Conservation (phyloP, 1,284 basidiomycete species). For the Ustilago lituana region DNA sequence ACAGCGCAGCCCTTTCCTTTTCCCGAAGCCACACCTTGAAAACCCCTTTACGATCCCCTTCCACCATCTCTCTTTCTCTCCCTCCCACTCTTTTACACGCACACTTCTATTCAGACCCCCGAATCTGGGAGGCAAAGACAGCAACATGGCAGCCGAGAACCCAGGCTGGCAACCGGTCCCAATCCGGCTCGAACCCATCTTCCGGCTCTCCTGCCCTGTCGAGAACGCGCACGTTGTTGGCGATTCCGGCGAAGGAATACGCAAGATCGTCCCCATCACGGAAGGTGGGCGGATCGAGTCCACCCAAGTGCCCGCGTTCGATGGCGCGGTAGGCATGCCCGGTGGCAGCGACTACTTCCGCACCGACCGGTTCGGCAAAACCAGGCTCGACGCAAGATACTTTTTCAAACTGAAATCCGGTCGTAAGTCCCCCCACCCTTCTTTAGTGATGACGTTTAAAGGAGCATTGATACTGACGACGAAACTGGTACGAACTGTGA, state of each 20-base stretch:
- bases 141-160: neutral
- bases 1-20: no score
- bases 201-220: conserved; percentile 21
- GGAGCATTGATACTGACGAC: no score
- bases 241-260: conserved; percentile 29
- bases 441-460: no score
- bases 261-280: conserved; percentile 38
- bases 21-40: no score
- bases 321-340: conserved; percentile 17
- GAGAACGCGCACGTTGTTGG: conserved; percentile 14
- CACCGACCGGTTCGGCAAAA: conserved; percentile 26
- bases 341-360: conserved; percentile 43
- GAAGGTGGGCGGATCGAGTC: conserved; percentile 19
- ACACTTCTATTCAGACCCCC: no score
- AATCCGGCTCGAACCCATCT: conserved; percentile 16
- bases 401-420: conserved; percentile 31
- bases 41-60: no score
- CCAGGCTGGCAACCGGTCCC: conserved; percentile 18
- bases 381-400: conserved; percentile 37
- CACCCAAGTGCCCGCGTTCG: conserved; percentile 14
- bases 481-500: no score
- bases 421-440: conserved; percentile 6
- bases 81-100: no score
- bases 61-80: neutral
- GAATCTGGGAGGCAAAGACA: no score